Evolutionary conservation across 202 grass and related monocot genomes (phyloP).

Genomic region (Zizania palustris): DNA sequence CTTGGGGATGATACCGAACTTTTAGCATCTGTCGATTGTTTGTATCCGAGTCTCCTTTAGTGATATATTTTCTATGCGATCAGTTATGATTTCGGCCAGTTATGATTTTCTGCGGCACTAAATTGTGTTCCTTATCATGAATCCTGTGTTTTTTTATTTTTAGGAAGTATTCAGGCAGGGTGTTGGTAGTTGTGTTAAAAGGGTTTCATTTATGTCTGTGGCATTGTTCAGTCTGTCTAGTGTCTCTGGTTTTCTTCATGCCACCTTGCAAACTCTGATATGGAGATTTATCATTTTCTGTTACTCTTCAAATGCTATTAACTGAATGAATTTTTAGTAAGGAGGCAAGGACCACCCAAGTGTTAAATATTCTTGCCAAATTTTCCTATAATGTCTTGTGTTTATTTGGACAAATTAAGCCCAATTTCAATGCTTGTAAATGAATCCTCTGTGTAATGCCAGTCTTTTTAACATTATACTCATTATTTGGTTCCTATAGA

Average conservation of each 20-base stretch:
- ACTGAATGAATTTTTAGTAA: background rate
- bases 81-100: background rate
- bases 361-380: background rate
- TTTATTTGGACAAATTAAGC: background rate
- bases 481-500: background rate
- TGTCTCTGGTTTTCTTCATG: background rate
- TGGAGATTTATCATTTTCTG: background rate
- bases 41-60: background rate
- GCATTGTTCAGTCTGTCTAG: background rate
- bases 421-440: too few relatives aligned
- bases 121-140: too few relatives aligned
- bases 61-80: background rate
- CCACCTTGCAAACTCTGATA: background rate
- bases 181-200: constrained; percentile 12
- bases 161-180: background rate
- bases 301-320: background rate
- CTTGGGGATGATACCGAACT: background rate
- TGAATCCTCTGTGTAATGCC: too few relatives aligned
- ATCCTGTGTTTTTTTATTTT: background rate
- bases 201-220: background rate
- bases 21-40: background rate
- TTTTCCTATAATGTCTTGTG: background rate
- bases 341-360: background rate
- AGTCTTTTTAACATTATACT: too few relatives aligned
- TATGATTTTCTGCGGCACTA: too few relatives aligned